phyloP scores from a whole-genome alignment of 176 grass and related monocot species.

The Chrysopogon serrulatus region DNA sequence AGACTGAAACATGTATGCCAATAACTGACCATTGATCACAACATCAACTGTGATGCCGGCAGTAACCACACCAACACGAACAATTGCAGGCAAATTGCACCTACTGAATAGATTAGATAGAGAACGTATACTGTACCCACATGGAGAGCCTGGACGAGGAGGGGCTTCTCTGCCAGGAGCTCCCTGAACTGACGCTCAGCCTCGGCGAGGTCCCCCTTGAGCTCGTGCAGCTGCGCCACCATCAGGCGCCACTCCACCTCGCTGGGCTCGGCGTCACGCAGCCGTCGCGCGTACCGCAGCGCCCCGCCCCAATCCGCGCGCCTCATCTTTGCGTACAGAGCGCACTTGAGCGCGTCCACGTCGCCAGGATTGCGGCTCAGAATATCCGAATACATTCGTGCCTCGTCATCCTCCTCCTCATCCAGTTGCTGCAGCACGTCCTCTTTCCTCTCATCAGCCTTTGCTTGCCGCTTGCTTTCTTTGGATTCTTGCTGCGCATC shows the following conservation, averaged over 20 bases:
- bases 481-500: constrained; percentile 14
- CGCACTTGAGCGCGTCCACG: constrained; percentile 67
- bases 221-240: constrained; percentile 72
- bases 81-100: not conserved
- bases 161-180: constrained; percentile 64
- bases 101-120: not conserved
- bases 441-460: constrained; percentile 17
- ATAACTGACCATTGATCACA: not conserved
- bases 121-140: constrained; percentile 33
- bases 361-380: constrained; percentile 52
- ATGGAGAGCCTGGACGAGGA: constrained; percentile 74
- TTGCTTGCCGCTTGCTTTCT: not conserved
- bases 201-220: constrained; percentile 49
- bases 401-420: constrained; percentile 29
- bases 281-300: constrained; percentile 39
- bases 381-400: constrained; percentile 56
- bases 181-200: constrained; percentile 70
- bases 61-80: not conserved
- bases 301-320: constrained; percentile 59
- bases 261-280: constrained; percentile 55
- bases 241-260: constrained; percentile 81
- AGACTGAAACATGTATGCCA: not conserved
- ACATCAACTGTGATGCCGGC: not conserved
- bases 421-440: not conserved
- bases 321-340: constrained; percentile 69